phyloP scores from a whole-genome alignment of 306 rosid genomes.

The Pterocarpus macrocarpus region DNA sequence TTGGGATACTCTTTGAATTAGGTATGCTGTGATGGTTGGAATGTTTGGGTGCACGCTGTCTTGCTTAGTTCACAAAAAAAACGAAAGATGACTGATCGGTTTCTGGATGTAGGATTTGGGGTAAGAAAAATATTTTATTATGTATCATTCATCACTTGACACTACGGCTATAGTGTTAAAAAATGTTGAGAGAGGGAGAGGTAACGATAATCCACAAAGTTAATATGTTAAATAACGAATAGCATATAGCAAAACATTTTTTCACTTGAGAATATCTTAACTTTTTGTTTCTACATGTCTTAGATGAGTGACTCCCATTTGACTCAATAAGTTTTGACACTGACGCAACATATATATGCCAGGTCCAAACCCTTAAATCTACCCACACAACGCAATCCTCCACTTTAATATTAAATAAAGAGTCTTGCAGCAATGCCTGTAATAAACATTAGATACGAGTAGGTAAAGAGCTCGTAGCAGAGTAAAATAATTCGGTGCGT shows the following conservation, averaged over 20 bases:
- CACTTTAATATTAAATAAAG: background rate
- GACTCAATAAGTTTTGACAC: background rate
- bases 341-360: background rate
- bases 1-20: constrained; percentile 48
- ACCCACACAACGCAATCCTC: background rate
- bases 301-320: background rate
- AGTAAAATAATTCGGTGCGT: too few species aligned
- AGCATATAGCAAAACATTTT: too few species aligned
- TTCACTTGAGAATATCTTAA: too few species aligned
- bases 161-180: too few species aligned
- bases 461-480: background rate
- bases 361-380: background rate
- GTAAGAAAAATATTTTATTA: too few species aligned
- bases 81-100: constrained; percentile 34
- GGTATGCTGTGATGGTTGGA: constrained; percentile 97
- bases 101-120: constrained; percentile 64
- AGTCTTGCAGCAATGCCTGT: background rate
- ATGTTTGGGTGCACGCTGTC: constrained; percentile 95
- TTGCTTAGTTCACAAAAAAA: constrained; percentile 28
- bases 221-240: too few species aligned
- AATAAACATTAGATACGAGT: background rate
- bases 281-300: too few species aligned
- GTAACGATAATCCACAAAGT: too few species aligned
- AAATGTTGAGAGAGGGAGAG: too few species aligned
- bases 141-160: too few species aligned